phyloP scores from a whole-genome alignment of 2,329 filamentous ascomycete genomes.

The Talaromyces sp. region DNA sequence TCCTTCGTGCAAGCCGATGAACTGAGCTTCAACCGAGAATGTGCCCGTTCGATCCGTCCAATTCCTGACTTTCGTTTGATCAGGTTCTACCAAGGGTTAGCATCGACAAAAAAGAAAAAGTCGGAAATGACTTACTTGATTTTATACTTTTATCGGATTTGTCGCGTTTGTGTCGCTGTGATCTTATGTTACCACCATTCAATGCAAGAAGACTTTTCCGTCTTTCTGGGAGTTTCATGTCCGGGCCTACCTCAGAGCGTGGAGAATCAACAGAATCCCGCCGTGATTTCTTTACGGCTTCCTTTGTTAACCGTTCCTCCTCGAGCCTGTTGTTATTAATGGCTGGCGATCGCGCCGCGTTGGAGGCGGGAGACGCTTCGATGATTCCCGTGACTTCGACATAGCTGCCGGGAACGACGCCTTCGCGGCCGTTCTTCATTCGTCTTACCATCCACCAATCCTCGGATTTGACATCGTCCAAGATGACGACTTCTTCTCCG shows the following conservation, averaged over 20 bases:
- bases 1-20: slow-evolving; percentile 86
- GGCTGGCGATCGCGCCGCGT: slow-evolving; percentile 56
- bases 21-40: slow-evolving; percentile 96
- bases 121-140: slow-evolving; percentile 57
- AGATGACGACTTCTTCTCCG: slow-evolving; percentile 83
- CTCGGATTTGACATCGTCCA: slow-evolving; percentile 88
- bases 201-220: slow-evolving; percentile 70
- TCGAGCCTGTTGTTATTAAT: slow-evolving; percentile 75
- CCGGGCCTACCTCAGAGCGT: slow-evolving; percentile 70
- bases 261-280: slow-evolving; percentile 49
- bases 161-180: slow-evolving; percentile 70
- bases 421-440: slow-evolving; percentile 87
- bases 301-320: slow-evolving; percentile 77
- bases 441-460: slow-evolving; percentile 98
- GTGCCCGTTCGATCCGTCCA: slow-evolving; percentile 96
- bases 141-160: slow-evolving; percentile 60
- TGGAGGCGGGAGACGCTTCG: slow-evolving; percentile 46
- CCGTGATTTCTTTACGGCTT: slow-evolving; percentile 64
- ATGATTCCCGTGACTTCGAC: slow-evolving; percentile 75
- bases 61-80: slow-evolving; percentile 74
- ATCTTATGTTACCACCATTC: slow-evolving; percentile 63
- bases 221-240: slow-evolving; percentile 70
- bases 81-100: slow-evolving; percentile 60
- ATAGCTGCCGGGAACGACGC: slow-evolving; percentile 94
- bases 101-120: background rate